Percentiles rank a stretch among this genome's conserved stretches.
These are phyloP conservation scores for Aspergillus floridensis DNA, from an alignment of 2,329 filamentous ascomycete genomes.

Conservation along the genomic window DNA sequence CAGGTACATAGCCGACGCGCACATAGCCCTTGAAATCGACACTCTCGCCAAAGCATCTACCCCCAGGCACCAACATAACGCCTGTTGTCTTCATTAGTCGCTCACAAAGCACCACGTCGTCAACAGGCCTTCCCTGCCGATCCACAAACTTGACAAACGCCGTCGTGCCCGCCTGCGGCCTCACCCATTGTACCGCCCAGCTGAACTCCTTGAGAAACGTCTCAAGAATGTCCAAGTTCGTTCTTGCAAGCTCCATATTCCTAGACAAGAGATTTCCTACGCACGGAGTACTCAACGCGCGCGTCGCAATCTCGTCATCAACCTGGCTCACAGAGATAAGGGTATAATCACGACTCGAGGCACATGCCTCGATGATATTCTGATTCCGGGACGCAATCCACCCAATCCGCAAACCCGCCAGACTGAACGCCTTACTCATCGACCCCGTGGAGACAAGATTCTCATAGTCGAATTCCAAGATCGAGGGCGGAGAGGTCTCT, in stretches of 20 bases:
- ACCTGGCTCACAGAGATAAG: slow-evolving; percentile 82
- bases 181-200: slow-evolving; percentile 66
- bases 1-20: slow-evolving; percentile 70
- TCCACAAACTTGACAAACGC: slow-evolving; percentile 67
- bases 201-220: slow-evolving; percentile 65
- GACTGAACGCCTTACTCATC: slow-evolving; percentile 79
- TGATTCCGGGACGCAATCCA: slow-evolving; percentile 72
- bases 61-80: slow-evolving; percentile 70
- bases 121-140: slow-evolving; percentile 57
- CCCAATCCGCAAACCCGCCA: slow-evolving; percentile 77
- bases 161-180: slow-evolving; percentile 77
- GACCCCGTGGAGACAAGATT: slow-evolving; percentile 73
- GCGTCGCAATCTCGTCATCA: slow-evolving; percentile 74
- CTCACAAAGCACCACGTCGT: slow-evolving; percentile 68
- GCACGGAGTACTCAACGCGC: slow-evolving; percentile 65
- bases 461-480: slow-evolving; percentile 68
- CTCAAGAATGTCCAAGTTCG: slow-evolving; percentile 65
- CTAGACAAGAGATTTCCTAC: slow-evolving; percentile 62
- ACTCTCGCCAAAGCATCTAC: slow-evolving; percentile 65
- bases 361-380: slow-evolving; percentile 62
- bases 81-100: slow-evolving; percentile 64
- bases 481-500: slow-evolving; percentile 59
- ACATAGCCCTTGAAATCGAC: slow-evolving; percentile 70
- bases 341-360: slow-evolving; percentile 72
- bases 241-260: slow-evolving; percentile 66